phyloP scores from a whole-genome alignment of 768 basidiomycete species.

The Hemileccinum rubropunctum region DNA sequence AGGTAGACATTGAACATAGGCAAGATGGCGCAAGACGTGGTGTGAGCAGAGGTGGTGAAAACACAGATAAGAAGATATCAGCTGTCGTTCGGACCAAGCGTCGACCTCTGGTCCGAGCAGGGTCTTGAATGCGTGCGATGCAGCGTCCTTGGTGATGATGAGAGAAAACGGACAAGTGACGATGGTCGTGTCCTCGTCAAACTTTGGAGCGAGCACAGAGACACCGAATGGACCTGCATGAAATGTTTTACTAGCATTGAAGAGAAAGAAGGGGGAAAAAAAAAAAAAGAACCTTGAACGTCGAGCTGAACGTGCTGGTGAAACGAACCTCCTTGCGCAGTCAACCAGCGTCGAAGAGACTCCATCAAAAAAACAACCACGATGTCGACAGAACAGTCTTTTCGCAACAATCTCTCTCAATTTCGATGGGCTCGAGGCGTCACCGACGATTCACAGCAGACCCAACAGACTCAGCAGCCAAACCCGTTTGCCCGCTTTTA shows the following conservation, averaged over 20 bases:
- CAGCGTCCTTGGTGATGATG: slow-evolving; percentile 54
- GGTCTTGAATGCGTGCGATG: slow-evolving; percentile 41
- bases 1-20: slow-evolving; percentile 73
- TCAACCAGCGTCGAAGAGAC: slow-evolving; percentile 51
- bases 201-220: slow-evolving; percentile 46
- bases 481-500: slow-evolving; percentile 89
- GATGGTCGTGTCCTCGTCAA: slow-evolving; percentile 51
- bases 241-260: no score
- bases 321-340: slow-evolving; percentile 47
- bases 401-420: slow-evolving; percentile 73
- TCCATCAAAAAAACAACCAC: slow-evolving; percentile 1
- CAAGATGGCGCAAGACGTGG: slow-evolving; percentile 37
- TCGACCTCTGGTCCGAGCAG: slow-evolving; percentile 33
- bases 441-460: slow-evolving; percentile 65
- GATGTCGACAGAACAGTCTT: slow-evolving; percentile 54
- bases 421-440: slow-evolving; percentile 82
- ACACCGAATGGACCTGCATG: slow-evolving; percentile 48
- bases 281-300: slow-evolving; percentile 39
- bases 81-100: slow-evolving; percentile 62
- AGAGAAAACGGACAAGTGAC: slow-evolving; percentile 69
- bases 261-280: background rate
- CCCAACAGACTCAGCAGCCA: slow-evolving; percentile 31
- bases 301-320: slow-evolving; percentile 43
- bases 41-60: slow-evolving; percentile 55
- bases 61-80: slow-evolving; percentile 63